phyloP scores from a whole-genome alignment of 2,329 filamentous ascomycete species.

The Venturiaceae sp. region DNA sequence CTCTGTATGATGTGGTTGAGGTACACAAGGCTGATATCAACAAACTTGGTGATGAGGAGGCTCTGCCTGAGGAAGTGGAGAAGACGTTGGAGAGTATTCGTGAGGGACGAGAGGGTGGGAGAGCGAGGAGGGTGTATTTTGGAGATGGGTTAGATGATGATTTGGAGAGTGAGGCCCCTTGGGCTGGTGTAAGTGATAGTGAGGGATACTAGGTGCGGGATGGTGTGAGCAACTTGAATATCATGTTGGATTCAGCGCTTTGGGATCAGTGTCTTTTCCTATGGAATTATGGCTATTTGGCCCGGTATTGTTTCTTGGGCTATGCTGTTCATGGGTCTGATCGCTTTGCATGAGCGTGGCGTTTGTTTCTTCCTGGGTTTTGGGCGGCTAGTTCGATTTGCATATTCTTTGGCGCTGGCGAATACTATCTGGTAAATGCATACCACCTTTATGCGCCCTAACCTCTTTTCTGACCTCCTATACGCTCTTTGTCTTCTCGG shows the following conservation, averaged over 20 bases:
- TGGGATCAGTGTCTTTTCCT: too few relatives aligned
- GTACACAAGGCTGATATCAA: conserved; percentile 51
- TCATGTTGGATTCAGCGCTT: too few relatives aligned
- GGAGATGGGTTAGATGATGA: background rate
- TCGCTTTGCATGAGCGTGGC: background rate
- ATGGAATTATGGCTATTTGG: background rate
- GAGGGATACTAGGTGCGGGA: conserved; percentile 3
- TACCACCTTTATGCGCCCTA: too few relatives aligned
- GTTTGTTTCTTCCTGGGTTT: too few relatives aligned
- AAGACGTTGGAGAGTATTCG: conserved; percentile 3
- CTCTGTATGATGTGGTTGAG: conserved; percentile 74
- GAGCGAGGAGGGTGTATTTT: background rate
- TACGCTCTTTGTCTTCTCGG: too few relatives aligned
- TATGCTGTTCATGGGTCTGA: background rate
- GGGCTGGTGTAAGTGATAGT: conserved; percentile 8
- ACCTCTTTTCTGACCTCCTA: too few relatives aligned
- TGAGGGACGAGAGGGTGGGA: background rate
- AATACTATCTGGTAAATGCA: too few relatives aligned
- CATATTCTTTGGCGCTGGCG: too few relatives aligned
- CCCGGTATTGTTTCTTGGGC: background rate
- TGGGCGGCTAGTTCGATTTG: too few relatives aligned
- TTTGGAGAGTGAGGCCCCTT: background rate
- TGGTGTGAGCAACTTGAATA: too few relatives aligned
- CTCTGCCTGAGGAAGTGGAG: conserved; percentile 5
- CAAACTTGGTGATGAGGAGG: conserved; percentile 29